A percentile compares a stretch with the other conserved stretches of the same genome.
Evolutionary conservation across 2,329 filamentous ascomycete species (phyloP).

Genomic region (Botryotinia convoluta): DNA sequence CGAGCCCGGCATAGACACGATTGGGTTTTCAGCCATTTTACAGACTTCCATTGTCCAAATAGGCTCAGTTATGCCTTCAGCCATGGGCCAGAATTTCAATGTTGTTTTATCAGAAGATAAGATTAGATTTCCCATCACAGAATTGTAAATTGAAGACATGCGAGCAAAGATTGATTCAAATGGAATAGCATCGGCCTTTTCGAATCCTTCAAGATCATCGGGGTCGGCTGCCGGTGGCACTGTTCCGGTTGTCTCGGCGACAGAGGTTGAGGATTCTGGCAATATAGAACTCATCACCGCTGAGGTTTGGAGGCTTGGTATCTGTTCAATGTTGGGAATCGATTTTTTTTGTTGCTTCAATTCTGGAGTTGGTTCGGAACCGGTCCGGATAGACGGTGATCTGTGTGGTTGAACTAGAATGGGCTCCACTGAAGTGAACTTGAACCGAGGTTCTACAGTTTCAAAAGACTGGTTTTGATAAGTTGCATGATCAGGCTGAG

Average conservation of each 20-base stretch:
- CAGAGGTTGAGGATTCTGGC: background rate
- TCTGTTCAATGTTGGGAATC: background rate
- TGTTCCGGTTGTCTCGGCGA: too few relatives aligned
- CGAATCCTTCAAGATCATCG: constrained; percentile 12
- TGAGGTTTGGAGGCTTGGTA: background rate
- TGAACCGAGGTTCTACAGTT: background rate
- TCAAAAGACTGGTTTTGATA: background rate
- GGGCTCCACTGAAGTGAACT: too few relatives aligned
- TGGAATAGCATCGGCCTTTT: constrained; percentile 22
- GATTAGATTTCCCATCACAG: constrained; percentile 32
- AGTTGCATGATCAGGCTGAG: background rate
- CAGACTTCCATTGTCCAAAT: constrained; percentile 26
- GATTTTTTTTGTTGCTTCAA: background rate
- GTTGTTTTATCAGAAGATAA: constrained; percentile 30
- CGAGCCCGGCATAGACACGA: constrained; percentile 32
- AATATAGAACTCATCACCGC: background rate
- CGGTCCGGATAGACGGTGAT: background rate
- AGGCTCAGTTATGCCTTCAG: constrained; percentile 22
- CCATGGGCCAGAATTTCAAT: constrained; percentile 29
- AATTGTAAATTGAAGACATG: constrained; percentile 29
- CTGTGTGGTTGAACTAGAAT: background rate
- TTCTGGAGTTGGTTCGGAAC: background rate
- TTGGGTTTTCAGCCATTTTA: constrained; percentile 31
- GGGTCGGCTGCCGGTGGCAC: background rate
- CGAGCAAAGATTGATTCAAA: constrained; percentile 24